Evolutionary conservation across 371 early-diverging fungal species (phyloP).

Genomic region (Rhizopus sp.): DNA sequence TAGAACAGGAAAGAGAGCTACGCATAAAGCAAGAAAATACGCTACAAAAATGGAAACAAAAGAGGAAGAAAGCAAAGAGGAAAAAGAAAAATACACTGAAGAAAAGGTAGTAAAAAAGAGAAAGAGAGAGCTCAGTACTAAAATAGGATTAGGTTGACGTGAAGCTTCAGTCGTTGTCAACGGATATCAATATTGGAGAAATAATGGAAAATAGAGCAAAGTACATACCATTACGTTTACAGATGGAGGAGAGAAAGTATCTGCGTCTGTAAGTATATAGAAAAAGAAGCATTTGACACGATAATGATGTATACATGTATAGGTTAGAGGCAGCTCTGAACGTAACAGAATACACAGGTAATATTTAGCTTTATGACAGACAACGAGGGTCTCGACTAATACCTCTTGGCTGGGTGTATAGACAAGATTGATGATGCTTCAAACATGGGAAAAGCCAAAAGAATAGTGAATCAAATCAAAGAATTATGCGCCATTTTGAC

Average conservation of each 20-base stretch:
- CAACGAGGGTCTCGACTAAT: slow-evolving; percentile 21
- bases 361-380: background rate
- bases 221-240: slow-evolving; percentile 91
- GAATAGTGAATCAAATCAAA: slow-evolving; percentile 93
- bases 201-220: slow-evolving; percentile 82
- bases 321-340: slow-evolving; percentile 89
- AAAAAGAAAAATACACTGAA: slow-evolving; percentile 10
- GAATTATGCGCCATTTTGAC: slow-evolving; percentile 93
- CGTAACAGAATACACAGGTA: slow-evolving; percentile 75
- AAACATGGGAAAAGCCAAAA: slow-evolving; percentile 81
- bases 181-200: slow-evolving; percentile 56
- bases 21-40: slow-evolving; percentile 55
- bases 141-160: slow-evolving; percentile 10
- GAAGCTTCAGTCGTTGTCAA: slow-evolving; percentile 22
- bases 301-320: background rate
- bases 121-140: too few species aligned
- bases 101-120: background rate
- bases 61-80: background rate
- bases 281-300: background rate
- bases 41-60: background rate
- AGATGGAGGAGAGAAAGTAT: slow-evolving; percentile 83
- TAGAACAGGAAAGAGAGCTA: slow-evolving; percentile 79
- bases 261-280: slow-evolving; percentile 69
- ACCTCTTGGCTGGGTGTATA: slow-evolving; percentile 47
- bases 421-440: slow-evolving; percentile 92